Conservation (phyloP, 352 stramenopile species). For the Peronosclerospora sorghi region DNA sequence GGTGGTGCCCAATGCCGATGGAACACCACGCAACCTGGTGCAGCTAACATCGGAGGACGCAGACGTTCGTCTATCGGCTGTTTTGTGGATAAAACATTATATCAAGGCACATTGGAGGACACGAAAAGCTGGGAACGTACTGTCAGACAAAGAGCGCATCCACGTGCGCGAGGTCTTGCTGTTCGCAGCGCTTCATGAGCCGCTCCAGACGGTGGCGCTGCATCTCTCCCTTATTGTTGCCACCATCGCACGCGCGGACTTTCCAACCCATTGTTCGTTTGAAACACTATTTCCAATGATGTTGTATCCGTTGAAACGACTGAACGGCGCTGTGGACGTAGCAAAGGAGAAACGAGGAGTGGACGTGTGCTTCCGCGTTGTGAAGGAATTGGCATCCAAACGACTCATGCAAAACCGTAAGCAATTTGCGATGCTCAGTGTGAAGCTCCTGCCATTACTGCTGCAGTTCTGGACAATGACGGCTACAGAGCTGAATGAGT, state of each 20-base stretch:
- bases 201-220: conserved; percentile 35
- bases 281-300: conserved; percentile 57
- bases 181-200: conserved; percentile 57
- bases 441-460: conserved; percentile 49
- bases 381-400: conserved; percentile 68
- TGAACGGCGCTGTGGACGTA: conserved; percentile 6
- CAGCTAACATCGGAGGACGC: conserved; percentile 22
- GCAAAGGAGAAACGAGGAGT: conserved; percentile 28
- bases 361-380: conserved; percentile 54
- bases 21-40: conserved; percentile 14
- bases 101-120: conserved; percentile 36
- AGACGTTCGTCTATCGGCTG: conserved; percentile 48
- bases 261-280: conserved; percentile 54
- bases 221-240: conserved; percentile 59
- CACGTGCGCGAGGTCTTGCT: conserved; percentile 45
- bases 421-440: conserved; percentile 60
- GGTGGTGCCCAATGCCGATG: conserved; percentile 20
- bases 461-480: conserved; percentile 46
- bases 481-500: conserved; percentile 21
- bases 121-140: conserved; percentile 20
- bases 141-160: conserved; percentile 32
- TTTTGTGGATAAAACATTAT: conserved; percentile 73
- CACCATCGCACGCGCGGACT: conserved; percentile 61
- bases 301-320: conserved; percentile 30
- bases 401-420: conserved; percentile 77